Conservation (phyloP, 306 rosid species). For the Hippophae rhamnoides region DNA sequence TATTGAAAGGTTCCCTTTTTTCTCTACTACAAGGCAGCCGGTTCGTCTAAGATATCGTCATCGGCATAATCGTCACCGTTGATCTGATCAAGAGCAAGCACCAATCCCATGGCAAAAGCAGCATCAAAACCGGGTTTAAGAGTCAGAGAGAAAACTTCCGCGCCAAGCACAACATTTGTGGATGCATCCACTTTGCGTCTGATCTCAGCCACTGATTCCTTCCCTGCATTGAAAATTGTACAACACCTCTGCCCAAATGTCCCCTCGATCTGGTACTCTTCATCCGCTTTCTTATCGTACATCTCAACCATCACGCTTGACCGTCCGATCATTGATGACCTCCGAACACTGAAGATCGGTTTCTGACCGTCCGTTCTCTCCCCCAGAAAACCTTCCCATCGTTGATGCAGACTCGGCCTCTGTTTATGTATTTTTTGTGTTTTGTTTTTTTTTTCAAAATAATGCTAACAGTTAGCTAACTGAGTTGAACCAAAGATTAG, state of each 20-base stretch:
- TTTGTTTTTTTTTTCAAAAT: not conserved
- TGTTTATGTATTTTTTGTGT: conserved; percentile 7
- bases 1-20: no score
- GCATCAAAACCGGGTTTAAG: conserved; percentile 19
- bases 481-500: not conserved
- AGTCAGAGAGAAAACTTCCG: conserved; percentile 19
- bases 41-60: not conserved
- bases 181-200: conserved; percentile 17
- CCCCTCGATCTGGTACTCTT: conserved; percentile 25
- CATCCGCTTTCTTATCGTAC: not conserved
- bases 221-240: conserved; percentile 8
- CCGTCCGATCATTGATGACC: conserved; percentile 85
- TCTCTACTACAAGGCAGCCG: no score
- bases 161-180: conserved; percentile 19
- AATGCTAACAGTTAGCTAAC: conserved; percentile 2
- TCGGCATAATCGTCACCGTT: conserved; percentile 1
- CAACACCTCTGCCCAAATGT: conserved; percentile 17
- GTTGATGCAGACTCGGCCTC: conserved; percentile 85
- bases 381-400: conserved; percentile 90
- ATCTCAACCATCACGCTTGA: conserved; percentile 56
- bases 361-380: conserved; percentile 71
- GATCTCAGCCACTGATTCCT: conserved; percentile 18
- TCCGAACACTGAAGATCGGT: conserved; percentile 63
- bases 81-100: conserved; percentile 26
- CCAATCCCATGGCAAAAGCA: conserved; percentile 28